Base-by-base conservation (phyloP, 345 rosid species). In the Heritiera fomes region DNA sequence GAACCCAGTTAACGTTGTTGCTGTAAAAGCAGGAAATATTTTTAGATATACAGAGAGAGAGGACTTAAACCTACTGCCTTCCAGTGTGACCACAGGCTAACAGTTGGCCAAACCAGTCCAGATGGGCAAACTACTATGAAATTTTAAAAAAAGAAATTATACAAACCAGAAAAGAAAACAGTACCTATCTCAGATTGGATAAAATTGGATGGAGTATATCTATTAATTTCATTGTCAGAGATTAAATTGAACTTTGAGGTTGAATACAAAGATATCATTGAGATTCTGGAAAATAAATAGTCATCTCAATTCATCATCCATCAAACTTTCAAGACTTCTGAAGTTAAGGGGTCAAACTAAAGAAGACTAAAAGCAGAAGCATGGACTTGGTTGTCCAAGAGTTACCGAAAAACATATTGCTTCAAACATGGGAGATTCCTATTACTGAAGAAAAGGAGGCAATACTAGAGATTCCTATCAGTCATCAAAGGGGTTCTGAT, bases 1-100 rank as follows among this genome's bases (percentile, higher is more conserved):
- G 86, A 95, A 95, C 32, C 99, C 99, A 1, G 98, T 95, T 46
- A 92, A 80, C 5, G 98, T 95, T 7, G 99, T 93, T 0, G 97
- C 99, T 95, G 88, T 34, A 73, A 72, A 62, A n/a, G 32, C 34
- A 45, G 17, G 34, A 69, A 9, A 41, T 6, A 1, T 0, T n/a
- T 20, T 45, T 20, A 69, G 17, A 40, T 20, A 45, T 69, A n/a
- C 52, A 64, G n/a, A 64, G 6, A 60, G 2, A 32, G 41, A 40
- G 2, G 17, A 30, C 65, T 11, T 61, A 61, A 61, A 61, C 28
- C 65, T 28, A 61, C 34, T 28, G 67, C 67, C 7, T 30, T 60
- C 8, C 18, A 62, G 17, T 62, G 9, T 62, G 8, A 30, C 4
- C 41, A 30, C 40, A 11, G 40, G 15, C 66, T 30, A 28, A 30